Base-by-base conservation (phyloP, 768 basidiomycete species). In the Coprinopsis cinerea region DNA sequence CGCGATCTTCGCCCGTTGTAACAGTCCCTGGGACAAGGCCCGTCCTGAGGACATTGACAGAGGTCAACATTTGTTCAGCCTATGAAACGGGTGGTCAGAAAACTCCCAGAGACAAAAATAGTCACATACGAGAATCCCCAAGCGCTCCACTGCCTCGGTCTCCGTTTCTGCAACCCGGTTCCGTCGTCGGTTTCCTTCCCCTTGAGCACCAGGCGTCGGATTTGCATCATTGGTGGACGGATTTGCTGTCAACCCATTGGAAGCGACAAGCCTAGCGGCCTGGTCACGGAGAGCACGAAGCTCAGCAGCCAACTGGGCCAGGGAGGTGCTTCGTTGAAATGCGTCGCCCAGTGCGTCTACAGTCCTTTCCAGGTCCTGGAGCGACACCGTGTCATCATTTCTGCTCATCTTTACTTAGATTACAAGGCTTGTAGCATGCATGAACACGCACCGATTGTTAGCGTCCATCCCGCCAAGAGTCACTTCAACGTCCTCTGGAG, bases 61-160 rank as follows among this genome's bases (percentile, higher is more conserved):
- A 59, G 14, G 56, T 55, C 25, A 69, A 51, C 65, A 70, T 65
- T 45, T 69, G 64, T 25, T 66, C 66, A 18, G 67, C 66, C 68
- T 70, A 44, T 15, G 32, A 20, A 27, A 39, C 3, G 40, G 44
- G 24, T 36, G 24, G 22, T 43, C 55, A 44, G 48, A 27, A 17
- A 37, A 28, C 28, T 37, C 23, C 13, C 25, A 24, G 32, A 10
- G 27, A 32, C 41, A 18, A 32, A 14, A 37, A 36, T 14, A 23
- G 15, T 43, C 23, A 58, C 67, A 7, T 25, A 69, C 71, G 57
- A 69, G 48, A 15, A 59, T 52, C 46, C 64, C 65, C 37, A 69
- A 46, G 23, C 60, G 60, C 44, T 64, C 63, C 59, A 63, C 61
- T 10, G 64, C 53, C 1, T 59, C 57, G 34, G 56, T 25, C 23